phyloP scores from a whole-genome alignment of 305 asterid species.

The Salvia sclarea region DNA sequence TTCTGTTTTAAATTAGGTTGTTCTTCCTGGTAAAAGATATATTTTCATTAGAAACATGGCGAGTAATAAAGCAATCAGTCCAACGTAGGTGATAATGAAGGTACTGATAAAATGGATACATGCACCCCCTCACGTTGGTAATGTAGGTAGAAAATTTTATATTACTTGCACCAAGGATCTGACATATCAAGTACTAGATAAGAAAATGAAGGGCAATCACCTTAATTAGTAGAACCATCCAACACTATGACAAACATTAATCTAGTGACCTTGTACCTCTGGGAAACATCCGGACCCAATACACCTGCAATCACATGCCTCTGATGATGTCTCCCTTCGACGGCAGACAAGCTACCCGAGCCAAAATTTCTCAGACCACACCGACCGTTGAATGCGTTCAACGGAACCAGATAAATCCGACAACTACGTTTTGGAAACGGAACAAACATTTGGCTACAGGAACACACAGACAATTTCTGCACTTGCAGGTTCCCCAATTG shows the following conservation, averaged over 20 bases:
- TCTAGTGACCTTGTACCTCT: conserved; percentile 40
- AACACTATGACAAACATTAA: conserved; percentile 2
- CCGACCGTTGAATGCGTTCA: conserved; percentile 25
- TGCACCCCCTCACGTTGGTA: background rate
- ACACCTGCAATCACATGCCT: conserved; percentile 31
- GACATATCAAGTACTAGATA: background rate
- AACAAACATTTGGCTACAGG: conserved; percentile 26
- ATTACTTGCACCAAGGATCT: conserved; percentile 3
- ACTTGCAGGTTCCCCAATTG: conserved; percentile 29
- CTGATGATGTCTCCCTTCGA: conserved; percentile 29
- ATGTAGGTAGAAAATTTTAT: background rate
- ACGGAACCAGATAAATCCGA: conserved; percentile 40
- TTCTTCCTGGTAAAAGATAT: background rate
- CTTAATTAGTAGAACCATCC: conserved; percentile 3
- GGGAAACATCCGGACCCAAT: conserved; percentile 33
- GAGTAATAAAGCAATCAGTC: background rate
- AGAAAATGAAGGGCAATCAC: background rate
- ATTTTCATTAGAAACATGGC: background rate
- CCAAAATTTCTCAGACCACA: conserved; percentile 34
- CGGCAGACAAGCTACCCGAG: conserved; percentile 33
- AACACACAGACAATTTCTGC: conserved; percentile 36
- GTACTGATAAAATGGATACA: background rate
- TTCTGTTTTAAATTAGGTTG: background rate
- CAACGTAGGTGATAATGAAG: background rate
- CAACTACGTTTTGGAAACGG: conserved; percentile 36